Base-by-base conservation (phyloP, 83 land plant species). In the Picea abies region DNA sequence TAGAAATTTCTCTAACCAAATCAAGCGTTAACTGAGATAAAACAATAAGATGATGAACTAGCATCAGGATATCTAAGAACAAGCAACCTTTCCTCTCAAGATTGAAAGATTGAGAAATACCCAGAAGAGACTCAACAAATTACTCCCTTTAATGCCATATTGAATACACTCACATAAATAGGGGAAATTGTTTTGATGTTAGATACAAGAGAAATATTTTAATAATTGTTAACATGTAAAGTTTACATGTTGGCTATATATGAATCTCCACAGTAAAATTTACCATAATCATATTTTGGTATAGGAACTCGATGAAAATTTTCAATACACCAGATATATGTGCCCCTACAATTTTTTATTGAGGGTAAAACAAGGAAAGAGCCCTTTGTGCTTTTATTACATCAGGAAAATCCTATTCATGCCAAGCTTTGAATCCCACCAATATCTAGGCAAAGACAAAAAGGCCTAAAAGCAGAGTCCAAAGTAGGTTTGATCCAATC, bases 311-410 rank as follows among this genome's bases (percentile, higher is more conserved):
- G 96, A 32, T 86, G 86, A 82, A 94, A 93, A 83, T 94, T 84
- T 83, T 94, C 97, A 73, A 94, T 94, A 56, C 96, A 78, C 97
- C 97, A 94, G 3, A 94, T 94, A 76, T 94, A 96, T 70, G 91
- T 89, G 47, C 97, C 97, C 41, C 96, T 93, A 66, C 17, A 64
- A 58, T 62, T 2, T 29, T 25, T n/a, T 76, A 85, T 91, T 84
- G 88, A 88, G 90, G 82, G 25, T 79, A 80, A 79, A 65, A 14
- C 26, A 63, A 65, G 11, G 60, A n/a, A 64, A 62, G 23, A 5
- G 9, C 16, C 32, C 25, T 14, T 70, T 15, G 20, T 29, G n/a
- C n/a, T n/a, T n/a, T 60, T 41, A n/a, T 11, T 35, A 80, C 61
- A 29, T 10, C 22, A n/a, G 78, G 4, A 0, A n/a, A 47, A 47